These are phyloP conservation scores for Acacia melanoxylon DNA, from an alignment of 306 rosid species.

Conservation along the genomic window DNA sequence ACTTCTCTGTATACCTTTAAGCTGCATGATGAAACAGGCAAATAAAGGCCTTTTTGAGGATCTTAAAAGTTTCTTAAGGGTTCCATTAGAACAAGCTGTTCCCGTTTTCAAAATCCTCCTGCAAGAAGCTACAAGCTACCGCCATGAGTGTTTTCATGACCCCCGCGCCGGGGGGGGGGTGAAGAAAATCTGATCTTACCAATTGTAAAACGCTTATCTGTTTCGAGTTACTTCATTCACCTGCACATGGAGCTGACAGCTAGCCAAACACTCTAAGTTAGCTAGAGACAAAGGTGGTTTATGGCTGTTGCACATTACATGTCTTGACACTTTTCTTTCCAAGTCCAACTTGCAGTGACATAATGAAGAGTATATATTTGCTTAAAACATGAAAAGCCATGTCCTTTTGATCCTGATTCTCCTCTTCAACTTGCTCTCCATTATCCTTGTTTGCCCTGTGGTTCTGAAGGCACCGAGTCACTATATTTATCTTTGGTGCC, in stretches of 20 bases:
- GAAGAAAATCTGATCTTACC: not conserved
- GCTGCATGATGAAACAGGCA: not conserved
- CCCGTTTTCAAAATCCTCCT: not conserved
- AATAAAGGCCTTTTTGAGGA: not conserved
- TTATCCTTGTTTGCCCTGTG: slow-evolving; percentile 47
- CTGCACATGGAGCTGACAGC: not conserved
- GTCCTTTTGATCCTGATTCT: slow-evolving; percentile 41
- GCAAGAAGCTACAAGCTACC: not conserved
- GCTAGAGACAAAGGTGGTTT: not conserved
- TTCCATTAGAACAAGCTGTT: not conserved
- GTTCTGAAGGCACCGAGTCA: slow-evolving; percentile 38
- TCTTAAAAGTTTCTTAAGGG: not conserved
- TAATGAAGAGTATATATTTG: slow-evolving; percentile 41
- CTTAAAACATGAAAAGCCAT: slow-evolving; percentile 23
- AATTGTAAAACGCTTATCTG: not conserved
- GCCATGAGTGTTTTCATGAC: not conserved
- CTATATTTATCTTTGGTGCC: slow-evolving; percentile 29
- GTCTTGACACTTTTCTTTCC: not conserved
- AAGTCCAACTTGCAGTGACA: slow-evolving; percentile 43
- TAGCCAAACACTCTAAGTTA: not conserved
- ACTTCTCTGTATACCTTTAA: no score
- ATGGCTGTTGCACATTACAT: not conserved
- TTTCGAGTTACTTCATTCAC: not conserved
- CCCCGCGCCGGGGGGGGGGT: no score
- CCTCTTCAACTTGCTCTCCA: slow-evolving; percentile 31